Evolutionary conservation across 202 grass and related monocot genomes (phyloP).

Genomic region (Thinopyrum obtusiflorum): DNA sequence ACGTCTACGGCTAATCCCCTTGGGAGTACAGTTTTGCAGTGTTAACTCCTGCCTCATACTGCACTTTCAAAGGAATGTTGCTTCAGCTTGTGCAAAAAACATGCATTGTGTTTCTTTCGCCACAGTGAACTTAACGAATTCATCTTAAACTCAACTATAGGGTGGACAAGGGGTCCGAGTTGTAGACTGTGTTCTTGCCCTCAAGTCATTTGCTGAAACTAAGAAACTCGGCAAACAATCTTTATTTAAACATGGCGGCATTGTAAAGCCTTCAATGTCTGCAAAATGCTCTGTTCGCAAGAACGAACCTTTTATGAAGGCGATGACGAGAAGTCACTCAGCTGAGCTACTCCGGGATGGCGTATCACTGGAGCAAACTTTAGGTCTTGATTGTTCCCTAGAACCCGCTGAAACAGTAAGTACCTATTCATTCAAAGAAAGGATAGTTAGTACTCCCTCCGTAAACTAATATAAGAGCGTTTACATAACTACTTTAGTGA

Average conservation of each 20-base stretch:
- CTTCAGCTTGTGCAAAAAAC: conserved; percentile 2
- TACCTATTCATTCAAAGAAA: conserved; percentile 23
- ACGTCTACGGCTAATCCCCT: background rate
- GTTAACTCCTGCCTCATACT: conserved; percentile 13
- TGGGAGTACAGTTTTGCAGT: background rate
- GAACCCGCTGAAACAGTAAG: conserved; percentile 70
- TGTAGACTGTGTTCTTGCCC: conserved; percentile 76
- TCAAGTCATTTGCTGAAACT: conserved; percentile 69
- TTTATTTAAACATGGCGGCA: conserved; percentile 61
- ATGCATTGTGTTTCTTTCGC: conserved; percentile 11
- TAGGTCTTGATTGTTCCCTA: conserved; percentile 54
- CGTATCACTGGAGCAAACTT: conserved; percentile 57
- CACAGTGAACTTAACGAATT: background rate
- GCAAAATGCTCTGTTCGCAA: conserved; percentile 61
- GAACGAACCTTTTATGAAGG: conserved; percentile 84
- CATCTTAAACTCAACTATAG: conserved; percentile 31
- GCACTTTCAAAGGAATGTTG: background rate
- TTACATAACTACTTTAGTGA: no score
- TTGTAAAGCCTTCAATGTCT: conserved; percentile 47
- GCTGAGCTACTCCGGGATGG: conserved; percentile 53
- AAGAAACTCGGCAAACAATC: conserved; percentile 55
- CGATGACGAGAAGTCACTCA: conserved; percentile 64
- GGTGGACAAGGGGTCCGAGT: conserved; percentile 84
- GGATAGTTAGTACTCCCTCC: background rate
- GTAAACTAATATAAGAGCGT: no score